Evolutionary conservation across 306 rosid genomes (phyloP).

Genomic region (Vicia villosa): DNA sequence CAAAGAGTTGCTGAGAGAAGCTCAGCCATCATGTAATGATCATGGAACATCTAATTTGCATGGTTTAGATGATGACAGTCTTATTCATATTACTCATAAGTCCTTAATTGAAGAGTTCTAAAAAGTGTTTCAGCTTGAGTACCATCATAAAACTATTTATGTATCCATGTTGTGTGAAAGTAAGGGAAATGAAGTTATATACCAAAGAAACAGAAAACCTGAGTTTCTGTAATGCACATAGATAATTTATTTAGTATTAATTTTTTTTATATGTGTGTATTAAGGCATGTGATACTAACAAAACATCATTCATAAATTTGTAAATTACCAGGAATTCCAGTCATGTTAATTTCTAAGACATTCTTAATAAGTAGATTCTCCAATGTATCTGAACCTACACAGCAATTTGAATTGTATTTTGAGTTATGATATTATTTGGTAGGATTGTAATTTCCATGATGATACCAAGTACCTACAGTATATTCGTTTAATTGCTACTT

Average conservation of each 20-base stretch:
- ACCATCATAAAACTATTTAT: constrained; percentile 41
- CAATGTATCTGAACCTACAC: too few species aligned
- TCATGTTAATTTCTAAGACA: too few species aligned
- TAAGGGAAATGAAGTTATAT: constrained; percentile 4
- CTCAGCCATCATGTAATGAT: constrained; percentile 23
- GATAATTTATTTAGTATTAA: background rate
- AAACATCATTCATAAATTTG: too few species aligned
- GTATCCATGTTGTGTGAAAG: constrained; percentile 32
- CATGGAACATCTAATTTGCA: constrained; percentile 20
- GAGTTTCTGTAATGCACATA: constrained; percentile 11
- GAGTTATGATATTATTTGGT: too few species aligned
- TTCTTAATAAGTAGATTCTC: too few species aligned
- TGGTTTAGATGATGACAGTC: constrained; percentile 39
- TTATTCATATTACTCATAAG: constrained; percentile 50
- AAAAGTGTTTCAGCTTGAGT: constrained; percentile 57
- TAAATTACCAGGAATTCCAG: too few species aligned
- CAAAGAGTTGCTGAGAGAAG: constrained; percentile 49
- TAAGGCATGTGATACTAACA: too few species aligned
- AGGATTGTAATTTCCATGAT: too few species aligned
- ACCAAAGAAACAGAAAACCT: constrained; percentile 17
- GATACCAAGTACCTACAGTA: too few species aligned
- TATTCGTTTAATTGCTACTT: too few species aligned
- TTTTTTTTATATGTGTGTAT: background rate
- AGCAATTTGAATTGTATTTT: too few species aligned
- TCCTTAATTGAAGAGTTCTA: constrained; percentile 66